Evolutionary conservation across 352 stramenopile species (phyloP).

Genomic region (Globisporangium takayamanum): DNA sequence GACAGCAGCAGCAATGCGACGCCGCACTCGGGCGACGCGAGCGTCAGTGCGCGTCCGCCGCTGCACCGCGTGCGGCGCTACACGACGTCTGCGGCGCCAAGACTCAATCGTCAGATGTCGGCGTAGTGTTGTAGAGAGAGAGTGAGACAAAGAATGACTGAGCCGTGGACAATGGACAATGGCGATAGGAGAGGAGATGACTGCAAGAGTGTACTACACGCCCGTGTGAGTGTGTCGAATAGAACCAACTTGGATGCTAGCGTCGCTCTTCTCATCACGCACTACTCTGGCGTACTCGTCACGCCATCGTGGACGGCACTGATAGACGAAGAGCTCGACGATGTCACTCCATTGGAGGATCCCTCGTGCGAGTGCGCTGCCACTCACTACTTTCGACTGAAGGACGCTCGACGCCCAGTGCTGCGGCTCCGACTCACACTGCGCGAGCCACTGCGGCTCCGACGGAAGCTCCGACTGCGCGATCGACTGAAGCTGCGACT

Average conservation of each 20-base stretch:
- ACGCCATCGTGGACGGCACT: no score
- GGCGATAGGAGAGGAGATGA: not conserved
- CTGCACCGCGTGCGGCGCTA: slow-evolving; percentile 42
- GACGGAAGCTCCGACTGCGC: no score
- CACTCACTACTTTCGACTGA: slow-evolving; percentile 13
- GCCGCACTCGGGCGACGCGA: slow-evolving; percentile 14
- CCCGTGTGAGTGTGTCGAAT: not conserved
- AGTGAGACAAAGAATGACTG: not conserved
- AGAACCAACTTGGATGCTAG: not conserved
- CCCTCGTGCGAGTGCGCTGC: not conserved
- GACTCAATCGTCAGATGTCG: slow-evolving; percentile 21
- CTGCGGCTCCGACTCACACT: slow-evolving; percentile 9
- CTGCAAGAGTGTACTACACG: no score
- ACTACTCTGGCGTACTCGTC: no score
- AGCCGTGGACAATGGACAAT: not conserved
- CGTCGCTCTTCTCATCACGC: not conserved
- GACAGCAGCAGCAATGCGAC: slow-evolving; percentile 22
- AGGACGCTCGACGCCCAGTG: slow-evolving; percentile 4
- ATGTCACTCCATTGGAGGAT: no score
- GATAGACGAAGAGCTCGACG: no score
- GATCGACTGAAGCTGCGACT: no score
- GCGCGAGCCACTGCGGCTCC: no score
- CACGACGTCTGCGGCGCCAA: slow-evolving; percentile 13
- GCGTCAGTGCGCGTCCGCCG: not conserved
- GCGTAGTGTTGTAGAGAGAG: slow-evolving; percentile 9